phyloP scores from a whole-genome alignment of 176 grass and related monocot genomes.

The Olyra latifolia region DNA sequence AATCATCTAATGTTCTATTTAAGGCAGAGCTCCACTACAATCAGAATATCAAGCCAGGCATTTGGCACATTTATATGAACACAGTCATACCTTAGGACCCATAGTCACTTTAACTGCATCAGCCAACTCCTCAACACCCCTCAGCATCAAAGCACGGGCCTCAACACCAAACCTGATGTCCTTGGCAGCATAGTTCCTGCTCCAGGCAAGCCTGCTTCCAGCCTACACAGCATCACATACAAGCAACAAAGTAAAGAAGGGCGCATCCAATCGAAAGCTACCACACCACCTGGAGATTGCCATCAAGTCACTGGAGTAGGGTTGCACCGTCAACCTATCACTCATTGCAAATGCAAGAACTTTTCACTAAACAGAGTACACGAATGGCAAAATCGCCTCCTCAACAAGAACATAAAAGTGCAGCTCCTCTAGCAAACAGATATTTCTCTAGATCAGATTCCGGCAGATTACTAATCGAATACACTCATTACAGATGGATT shows the following conservation, averaged over 20 bases:
- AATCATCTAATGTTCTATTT: background rate
- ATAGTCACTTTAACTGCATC: conserved; percentile 98
- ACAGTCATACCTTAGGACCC: conserved; percentile 83
- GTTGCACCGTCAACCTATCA: background rate
- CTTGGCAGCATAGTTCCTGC: conserved; percentile 93
- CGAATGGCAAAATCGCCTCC: background rate
- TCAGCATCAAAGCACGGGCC: conserved; percentile 91
- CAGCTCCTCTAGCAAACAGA: background rate
- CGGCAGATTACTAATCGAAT: background rate
- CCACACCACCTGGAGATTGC: background rate
- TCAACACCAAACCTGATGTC: conserved; percentile 98
- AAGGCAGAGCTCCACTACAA: background rate
- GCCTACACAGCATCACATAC: conserved; percentile 45
- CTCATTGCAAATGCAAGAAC: background rate
- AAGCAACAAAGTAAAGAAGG: background rate
- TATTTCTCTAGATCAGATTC: background rate
- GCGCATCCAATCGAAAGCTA: background rate
- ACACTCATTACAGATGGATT: too few species aligned
- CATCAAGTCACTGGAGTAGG: background rate
- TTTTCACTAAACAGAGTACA: background rate
- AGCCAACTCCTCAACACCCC: conserved; percentile 86
- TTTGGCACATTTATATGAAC: background rate
- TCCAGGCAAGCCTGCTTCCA: conserved; percentile 86
- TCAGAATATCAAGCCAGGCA: background rate
- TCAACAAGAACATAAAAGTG: too few species aligned